Evolutionary conservation across 495 filamentous ascomycete species (phyloP), one percentile per base, ranked within the genome.

Genomic region (Aspergillus affinis): DNA sequence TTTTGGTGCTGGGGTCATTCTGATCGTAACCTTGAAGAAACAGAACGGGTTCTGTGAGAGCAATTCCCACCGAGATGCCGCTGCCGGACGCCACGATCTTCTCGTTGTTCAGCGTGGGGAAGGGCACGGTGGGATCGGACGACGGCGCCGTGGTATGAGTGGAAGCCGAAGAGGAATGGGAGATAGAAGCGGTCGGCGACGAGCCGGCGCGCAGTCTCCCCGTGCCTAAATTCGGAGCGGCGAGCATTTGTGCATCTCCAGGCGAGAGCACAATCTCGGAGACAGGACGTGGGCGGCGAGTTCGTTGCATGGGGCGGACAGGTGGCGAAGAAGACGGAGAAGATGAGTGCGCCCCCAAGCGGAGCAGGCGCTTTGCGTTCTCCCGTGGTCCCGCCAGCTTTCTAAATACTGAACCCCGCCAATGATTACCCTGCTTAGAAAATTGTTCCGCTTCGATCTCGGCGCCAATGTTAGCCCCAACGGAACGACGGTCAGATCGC

Each of bases 21-120:
- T 93, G 91, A 65, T 97, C 93, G 67, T 97, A 95, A 0, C 94
- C 93, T 50, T 91, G 90, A 30, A 98, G 80, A 70, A 90, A 98
- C 3, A 98, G 79, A 12, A 91, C 88, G 2, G 95, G 93, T 68
- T 98, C 95, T 9, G 92, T 92, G 21, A 98, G 76, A 17, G 87
- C 77, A 29, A 93, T 89, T 1, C 84, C 88, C 54, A 90, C 87
- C 1, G 83, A 74, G 10, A 93, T 76, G 12, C 90, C 90, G 71
- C 86, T 89, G 48, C 88, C 89, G 26, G 87, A 85, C 7, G 88
- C 87, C 6, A 93, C 83, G 0, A 88, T 86, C 67, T 90, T 91
- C 57, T 88, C 85, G 55, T 82, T 78, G 53, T 66, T 74, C 26
- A 79, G 57, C 4, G 69, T 57, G 8, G 75, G 70, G 50, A 78